Base-by-base conservation (phyloP, 768 basidiomycete species). In the Suillus americanus region DNA sequence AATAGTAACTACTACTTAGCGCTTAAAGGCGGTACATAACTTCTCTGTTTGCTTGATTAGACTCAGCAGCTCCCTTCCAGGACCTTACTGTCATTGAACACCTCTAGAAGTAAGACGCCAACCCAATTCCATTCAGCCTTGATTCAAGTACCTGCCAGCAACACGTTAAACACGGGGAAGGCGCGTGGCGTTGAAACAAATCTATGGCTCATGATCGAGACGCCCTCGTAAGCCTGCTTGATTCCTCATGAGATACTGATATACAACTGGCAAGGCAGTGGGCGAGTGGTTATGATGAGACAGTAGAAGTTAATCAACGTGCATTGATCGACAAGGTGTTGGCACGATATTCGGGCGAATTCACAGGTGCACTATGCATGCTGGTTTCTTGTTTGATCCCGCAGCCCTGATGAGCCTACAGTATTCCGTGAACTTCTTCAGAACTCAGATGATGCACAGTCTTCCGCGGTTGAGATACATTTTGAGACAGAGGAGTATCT, bases 311-410 rank as follows among this genome's bases (percentile, higher is more conserved):
- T 54, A 97, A 97, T 75, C 96, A 97, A 74, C 86, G 96, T 23
- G 95, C 95, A n/a, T 81, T 97, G 64, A 97, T 98, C 61, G 96
- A 97, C 82, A 98, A 95, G 78, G 94, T 99, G 28, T 86, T 99
- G 25, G 95, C 97, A 12, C 83, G 97, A 30, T 99, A 99, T 78
- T 93, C 91, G 14, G 96, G 94, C 61, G 95, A 97, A 80, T 93
- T 95, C 70, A 97, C 95, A 6, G 86, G 84, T 87, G 60, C 64
- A 79, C 33, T 9, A 33, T 20, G 30, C 28, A 40, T 48, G 20
- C 30, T 25, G 7, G 18, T 40, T 59, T 59, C 25, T 57, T 28
- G 5, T 64, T 35, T 64, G 16, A 48, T 48, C 43, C 38, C 46
- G 30, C 50, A 61, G 38, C 41, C n/a, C 45, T 56, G 41, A 54